Percentiles rank a stretch among this genome's conserved stretches.
Conservation (phyloP, 2,329 filamentous ascomycete genomes). For the Aspergillus vadensis region DNA sequence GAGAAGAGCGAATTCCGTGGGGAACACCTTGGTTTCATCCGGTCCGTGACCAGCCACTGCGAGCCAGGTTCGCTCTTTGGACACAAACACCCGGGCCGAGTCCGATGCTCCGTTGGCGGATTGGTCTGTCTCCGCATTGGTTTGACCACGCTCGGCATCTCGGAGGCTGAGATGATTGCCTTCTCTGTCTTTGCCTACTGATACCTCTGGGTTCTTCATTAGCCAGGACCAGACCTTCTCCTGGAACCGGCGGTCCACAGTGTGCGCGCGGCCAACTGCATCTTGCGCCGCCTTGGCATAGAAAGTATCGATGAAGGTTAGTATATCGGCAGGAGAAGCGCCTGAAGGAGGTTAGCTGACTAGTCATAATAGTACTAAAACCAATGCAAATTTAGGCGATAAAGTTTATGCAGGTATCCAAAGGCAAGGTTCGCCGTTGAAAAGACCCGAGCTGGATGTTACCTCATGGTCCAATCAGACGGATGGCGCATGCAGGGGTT, state of each 20-base stretch:
- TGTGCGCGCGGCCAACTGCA: conserved; percentile 23
- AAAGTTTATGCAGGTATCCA: not conserved
- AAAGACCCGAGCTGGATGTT: not conserved
- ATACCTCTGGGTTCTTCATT: conserved; percentile 57
- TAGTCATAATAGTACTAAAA: not conserved
- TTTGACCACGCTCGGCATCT: conserved; percentile 36
- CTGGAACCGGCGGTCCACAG: conserved; percentile 54
- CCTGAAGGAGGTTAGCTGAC: conserved; percentile 27
- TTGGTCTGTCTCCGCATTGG: conserved; percentile 7
- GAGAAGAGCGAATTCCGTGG: conserved; percentile 58
- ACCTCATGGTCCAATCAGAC: not conserved
- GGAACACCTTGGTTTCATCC: conserved; percentile 56
- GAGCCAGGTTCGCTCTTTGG: conserved; percentile 60
- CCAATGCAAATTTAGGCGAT: not conserved
- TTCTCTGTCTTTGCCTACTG: conserved; percentile 47
- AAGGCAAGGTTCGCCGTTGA: not conserved
- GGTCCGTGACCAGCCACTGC: conserved; percentile 62
- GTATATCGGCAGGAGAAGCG: conserved; percentile 39
- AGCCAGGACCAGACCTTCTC: conserved; percentile 62
- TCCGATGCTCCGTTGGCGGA: not conserved
- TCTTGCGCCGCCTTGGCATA: conserved; percentile 33
- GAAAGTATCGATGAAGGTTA: conserved; percentile 38
- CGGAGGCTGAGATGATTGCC: conserved; percentile 45
- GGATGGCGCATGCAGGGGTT: conserved; percentile 13
- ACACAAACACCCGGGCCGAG: conserved; percentile 50